Evolutionary conservation across 257 asterid species (phyloP).

Genomic region (Cruciata laevipes): DNA sequence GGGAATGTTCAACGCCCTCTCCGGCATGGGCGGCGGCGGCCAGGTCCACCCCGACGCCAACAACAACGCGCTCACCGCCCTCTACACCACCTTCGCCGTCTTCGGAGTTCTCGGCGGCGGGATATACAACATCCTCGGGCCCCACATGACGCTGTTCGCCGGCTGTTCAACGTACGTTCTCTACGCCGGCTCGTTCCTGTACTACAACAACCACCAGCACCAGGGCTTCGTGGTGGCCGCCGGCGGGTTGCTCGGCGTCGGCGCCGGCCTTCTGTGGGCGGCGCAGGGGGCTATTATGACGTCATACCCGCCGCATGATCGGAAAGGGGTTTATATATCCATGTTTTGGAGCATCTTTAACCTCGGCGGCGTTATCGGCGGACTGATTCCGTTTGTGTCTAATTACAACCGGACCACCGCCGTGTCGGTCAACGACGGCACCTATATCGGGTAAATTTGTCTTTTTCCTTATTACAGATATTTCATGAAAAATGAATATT

Average conservation of each 20-base stretch:
- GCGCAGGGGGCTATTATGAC: slow-evolving; percentile 96
- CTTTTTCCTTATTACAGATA: background rate
- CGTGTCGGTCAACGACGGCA: slow-evolving; percentile 78
- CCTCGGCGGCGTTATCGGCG: slow-evolving; percentile 91
- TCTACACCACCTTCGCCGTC: slow-evolving; percentile 81
- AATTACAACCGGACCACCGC: slow-evolving; percentile 52
- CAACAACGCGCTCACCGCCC: slow-evolving; percentile 97
- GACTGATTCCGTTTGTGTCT: slow-evolving; percentile 58
- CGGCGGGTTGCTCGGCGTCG: slow-evolving; percentile 81
- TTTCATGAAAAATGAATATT: too few species aligned
- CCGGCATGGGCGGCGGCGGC: slow-evolving; percentile 98
- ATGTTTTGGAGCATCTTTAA: slow-evolving; percentile 89
- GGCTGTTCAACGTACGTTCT: slow-evolving; percentile 85
- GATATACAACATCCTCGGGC: slow-evolving; percentile 79
- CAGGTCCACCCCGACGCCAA: slow-evolving; percentile 77
- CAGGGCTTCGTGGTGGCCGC: slow-evolving; percentile 74
- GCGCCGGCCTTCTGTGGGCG: slow-evolving; percentile 94
- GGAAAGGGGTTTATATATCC: slow-evolving; percentile 79
- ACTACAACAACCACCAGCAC: slow-evolving; percentile 71
- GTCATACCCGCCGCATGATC: slow-evolving; percentile 74
- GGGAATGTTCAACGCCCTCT: slow-evolving; percentile 95
- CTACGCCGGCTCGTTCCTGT: slow-evolving; percentile 78
- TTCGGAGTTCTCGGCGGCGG: slow-evolving; percentile 94
- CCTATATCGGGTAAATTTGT: slow-evolving; percentile 50
- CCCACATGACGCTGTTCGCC: slow-evolving; percentile 47